Evolutionary conservation across 805 yeast species (phyloP), one percentile per base, ranked within the genome.

Genomic region (Yarrowia deformans): DNA sequence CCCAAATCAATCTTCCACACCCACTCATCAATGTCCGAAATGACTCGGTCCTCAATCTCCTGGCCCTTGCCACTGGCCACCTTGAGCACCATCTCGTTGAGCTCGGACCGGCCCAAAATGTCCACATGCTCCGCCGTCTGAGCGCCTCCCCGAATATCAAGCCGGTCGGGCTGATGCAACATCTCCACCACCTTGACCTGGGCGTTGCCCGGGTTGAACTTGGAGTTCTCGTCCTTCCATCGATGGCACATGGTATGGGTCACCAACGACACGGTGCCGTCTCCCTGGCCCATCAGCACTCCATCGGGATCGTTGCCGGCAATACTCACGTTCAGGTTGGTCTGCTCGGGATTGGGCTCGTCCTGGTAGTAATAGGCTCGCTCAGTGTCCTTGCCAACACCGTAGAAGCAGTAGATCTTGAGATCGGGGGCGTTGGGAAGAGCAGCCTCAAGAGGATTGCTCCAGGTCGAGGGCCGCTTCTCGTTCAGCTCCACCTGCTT

Each of bases 91-190:
- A 93, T 81, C 75, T 95, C 99, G 76, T 95, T 95, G 77, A 95
- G 81, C 75, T 90, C 97, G 0, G 98, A 91, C 71, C 97, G 88
- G 1, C 99, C 99, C 58, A 95, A 82, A 58, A 95, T 93, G 77
- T 95, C 99, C 37, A 95, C 99, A 78, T 95, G 99, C 75, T 95
- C 99, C 0, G 98, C 98, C 0, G 98, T 94, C 77, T 90, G 90
- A 12, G 97, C 96, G 14, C 99, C 99, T 34, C 99, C 99, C 72
- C 99, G 85, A 42, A 95, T 90, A 80, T 95, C 99, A 74, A 90
- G 93, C 72, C 91, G 81, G 75, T 91, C 97, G 0, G 99, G 99
- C 76, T 93, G 96, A 75, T 95, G 97, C 74, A 86, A 85, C 81
- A 95, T 89, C 79, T 95, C 99, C 14, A 94, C 97, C 61, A 93